Evolutionary conservation across 2,329 filamentous ascomycete species (phyloP).

Genomic region (Claviceps paspali): DNA sequence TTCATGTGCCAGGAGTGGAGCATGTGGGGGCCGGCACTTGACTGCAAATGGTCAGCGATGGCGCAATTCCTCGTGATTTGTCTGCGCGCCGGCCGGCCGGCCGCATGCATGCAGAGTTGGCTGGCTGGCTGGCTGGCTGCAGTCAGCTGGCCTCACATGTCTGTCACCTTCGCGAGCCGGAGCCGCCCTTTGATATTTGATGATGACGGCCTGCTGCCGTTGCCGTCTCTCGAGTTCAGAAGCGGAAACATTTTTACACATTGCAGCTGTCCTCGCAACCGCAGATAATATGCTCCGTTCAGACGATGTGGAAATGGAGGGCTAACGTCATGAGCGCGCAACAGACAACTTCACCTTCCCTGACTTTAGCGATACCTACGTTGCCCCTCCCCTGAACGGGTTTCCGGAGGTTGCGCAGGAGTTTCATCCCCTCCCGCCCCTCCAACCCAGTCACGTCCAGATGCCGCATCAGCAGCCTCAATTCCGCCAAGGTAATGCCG

Average conservation of each 20-base stretch:
- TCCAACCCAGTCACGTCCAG: conserved; percentile 34
- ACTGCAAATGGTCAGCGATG: conserved; percentile 36
- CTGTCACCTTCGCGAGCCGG: too few species aligned
- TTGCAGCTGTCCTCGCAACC: too few species aligned
- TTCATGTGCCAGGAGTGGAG: conserved; percentile 14
- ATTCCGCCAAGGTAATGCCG: conserved; percentile 16
- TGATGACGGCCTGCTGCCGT: too few species aligned
- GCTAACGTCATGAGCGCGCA: conserved; percentile 20
- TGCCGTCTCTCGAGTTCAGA: too few species aligned
- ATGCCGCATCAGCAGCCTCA: conserved; percentile 23
- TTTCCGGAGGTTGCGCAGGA: conserved; percentile 19
- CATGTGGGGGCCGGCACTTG: conserved; percentile 9
- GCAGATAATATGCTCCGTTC: too few species aligned
- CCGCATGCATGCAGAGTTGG: too few species aligned
- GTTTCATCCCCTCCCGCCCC: conserved; percentile 36
- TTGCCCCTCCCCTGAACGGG: conserved; percentile 31
- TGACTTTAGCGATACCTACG: conserved; percentile 37
- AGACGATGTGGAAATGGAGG: too few species aligned
- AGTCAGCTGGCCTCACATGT: too few species aligned
- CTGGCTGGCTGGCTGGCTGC: too few species aligned
- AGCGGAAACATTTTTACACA: too few species aligned
- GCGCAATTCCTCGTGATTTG: conserved; percentile 48
- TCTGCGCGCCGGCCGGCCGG: conserved; percentile 5
- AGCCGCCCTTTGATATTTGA: too few species aligned
- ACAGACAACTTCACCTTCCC: conserved; percentile 43